Percentiles rank a stretch among this genome's conserved stretches.
phyloP scores from a whole-genome alignment of 1,139 yeast genomes.

The Pichia terricola region DNA sequence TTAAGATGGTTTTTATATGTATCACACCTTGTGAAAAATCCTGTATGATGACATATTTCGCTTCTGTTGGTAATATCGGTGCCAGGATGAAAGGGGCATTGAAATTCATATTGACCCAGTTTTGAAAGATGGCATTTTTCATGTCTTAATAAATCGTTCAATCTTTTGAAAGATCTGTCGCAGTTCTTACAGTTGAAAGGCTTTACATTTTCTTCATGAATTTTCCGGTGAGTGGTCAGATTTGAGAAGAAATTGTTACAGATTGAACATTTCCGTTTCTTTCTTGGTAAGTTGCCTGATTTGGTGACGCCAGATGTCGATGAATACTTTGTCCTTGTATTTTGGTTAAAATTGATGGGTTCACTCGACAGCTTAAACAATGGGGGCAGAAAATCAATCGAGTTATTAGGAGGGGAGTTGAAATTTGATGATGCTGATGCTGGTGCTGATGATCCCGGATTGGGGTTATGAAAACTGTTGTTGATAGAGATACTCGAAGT shows the following conservation, averaged over 20 bases:
- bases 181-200: slow-evolving; percentile 76
- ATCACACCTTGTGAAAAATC: slow-evolving; percentile 81
- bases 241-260: slow-evolving; percentile 71
- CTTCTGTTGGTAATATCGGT: slow-evolving; percentile 3
- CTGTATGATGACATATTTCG: slow-evolving; percentile 60
- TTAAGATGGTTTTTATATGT: slow-evolving; percentile 85
- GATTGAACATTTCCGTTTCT: slow-evolving; percentile 77
- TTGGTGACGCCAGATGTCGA: background rate
- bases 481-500: too few relatives aligned
- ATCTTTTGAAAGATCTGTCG: slow-evolving; percentile 76
- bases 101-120: slow-evolving; percentile 42
- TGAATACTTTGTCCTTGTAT: background rate
- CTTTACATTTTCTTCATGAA: slow-evolving; percentile 67
- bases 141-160: slow-evolving; percentile 79
- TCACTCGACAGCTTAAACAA: too few relatives aligned
- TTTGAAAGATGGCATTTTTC: slow-evolving; percentile 77
- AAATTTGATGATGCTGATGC: too few relatives aligned
- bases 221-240: slow-evolving; percentile 76
- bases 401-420: too few relatives aligned
- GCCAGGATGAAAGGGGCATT: slow-evolving; percentile 32
- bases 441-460: too few relatives aligned
- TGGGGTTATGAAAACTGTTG: too few relatives aligned
- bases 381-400: too few relatives aligned
- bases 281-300: slow-evolving; percentile 27
- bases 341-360: background rate